phyloP scores from a whole-genome alignment of 2,329 filamentous ascomycete species.

The Cyanodermella asteris region DNA sequence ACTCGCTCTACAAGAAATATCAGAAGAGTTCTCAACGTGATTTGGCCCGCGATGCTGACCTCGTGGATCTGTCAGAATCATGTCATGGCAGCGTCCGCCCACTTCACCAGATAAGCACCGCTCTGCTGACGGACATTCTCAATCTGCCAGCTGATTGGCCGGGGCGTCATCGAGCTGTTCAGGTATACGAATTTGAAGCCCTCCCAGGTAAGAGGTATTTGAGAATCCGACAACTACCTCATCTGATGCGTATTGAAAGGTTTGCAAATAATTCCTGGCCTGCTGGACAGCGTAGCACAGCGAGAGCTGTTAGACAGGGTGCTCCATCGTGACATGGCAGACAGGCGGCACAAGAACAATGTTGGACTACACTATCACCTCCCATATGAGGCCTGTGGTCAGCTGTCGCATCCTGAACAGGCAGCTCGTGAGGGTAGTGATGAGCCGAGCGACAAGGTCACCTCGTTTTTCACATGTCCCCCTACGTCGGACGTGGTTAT shows the following conservation, averaged over 20 bases:
- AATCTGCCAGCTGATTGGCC: neutral
- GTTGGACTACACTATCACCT: constrained; percentile 65
- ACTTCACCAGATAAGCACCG: constrained; percentile 21
- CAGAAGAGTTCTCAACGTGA: constrained; percentile 35
- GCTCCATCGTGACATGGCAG: constrained; percentile 55
- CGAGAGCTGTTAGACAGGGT: constrained; percentile 46
- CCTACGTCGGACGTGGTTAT: constrained; percentile 10
- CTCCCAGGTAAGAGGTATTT: constrained; percentile 46
- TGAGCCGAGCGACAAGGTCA: constrained; percentile 20
- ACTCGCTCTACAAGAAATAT: constrained; percentile 52
- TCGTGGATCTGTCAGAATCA: constrained; percentile 39
- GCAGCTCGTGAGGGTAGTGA: too few species aligned
- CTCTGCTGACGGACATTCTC: constrained; percentile 24
- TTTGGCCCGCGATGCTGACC: constrained; percentile 30
- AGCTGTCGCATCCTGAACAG: neutral
- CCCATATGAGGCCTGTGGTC: constrained; percentile 28
- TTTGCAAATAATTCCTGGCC: constrained; percentile 51
- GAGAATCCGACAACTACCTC: constrained; percentile 1
- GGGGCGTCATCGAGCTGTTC: constrained; percentile 14
- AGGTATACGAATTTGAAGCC: constrained; percentile 41
- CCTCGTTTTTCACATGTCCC: constrained; percentile 34
- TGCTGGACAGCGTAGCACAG: constrained; percentile 52
- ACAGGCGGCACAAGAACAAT: constrained; percentile 62
- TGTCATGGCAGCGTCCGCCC: constrained; percentile 17
- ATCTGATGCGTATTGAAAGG: constrained; percentile 33